Evolutionary conservation across 2,329 filamentous ascomycete genomes (phyloP).

Genomic region (Pseudogymnoascus sp.): DNA sequence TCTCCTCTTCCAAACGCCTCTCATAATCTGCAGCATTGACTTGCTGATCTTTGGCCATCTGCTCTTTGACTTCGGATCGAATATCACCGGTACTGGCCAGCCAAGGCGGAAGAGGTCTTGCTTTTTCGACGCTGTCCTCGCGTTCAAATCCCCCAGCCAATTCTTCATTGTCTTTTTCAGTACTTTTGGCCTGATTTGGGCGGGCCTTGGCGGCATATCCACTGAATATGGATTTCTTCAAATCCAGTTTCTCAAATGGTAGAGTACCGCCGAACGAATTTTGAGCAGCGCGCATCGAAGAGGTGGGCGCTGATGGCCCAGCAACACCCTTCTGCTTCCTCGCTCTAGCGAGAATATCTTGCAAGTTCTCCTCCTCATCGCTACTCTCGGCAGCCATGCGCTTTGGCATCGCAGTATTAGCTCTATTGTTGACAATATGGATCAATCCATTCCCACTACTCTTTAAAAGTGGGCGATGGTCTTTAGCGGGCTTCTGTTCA

Average conservation of each 20-base stretch:
- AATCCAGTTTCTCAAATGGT: slow-evolving; percentile 81
- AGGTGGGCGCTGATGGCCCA: neutral
- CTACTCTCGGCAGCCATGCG: slow-evolving; percentile 42
- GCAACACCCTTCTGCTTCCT: slow-evolving; percentile 49
- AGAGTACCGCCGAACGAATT: slow-evolving; percentile 71
- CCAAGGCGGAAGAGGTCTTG: slow-evolving; percentile 67
- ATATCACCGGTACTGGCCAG: slow-evolving; percentile 59
- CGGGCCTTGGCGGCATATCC: neutral
- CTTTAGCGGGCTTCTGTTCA: slow-evolving; percentile 47
- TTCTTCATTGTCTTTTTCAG: slow-evolving; percentile 21
- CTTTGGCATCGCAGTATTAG: slow-evolving; percentile 52
- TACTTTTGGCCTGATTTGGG: neutral
- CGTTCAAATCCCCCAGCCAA: slow-evolving; percentile 34
- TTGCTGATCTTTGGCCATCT: slow-evolving; percentile 48
- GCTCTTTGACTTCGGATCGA: slow-evolving; percentile 52
- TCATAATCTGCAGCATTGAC: slow-evolving; percentile 59
- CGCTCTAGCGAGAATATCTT: slow-evolving; percentile 66
- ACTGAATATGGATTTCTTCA: slow-evolving; percentile 53
- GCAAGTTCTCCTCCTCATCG: slow-evolving; percentile 74
- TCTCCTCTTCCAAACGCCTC: slow-evolving; percentile 49
- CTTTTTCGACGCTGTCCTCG: slow-evolving; percentile 26
- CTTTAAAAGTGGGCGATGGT: slow-evolving; percentile 44
- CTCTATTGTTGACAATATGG: slow-evolving; percentile 66
- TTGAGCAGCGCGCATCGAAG: slow-evolving; percentile 34
- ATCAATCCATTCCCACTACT: slow-evolving; percentile 58